Evolutionary conservation across 2,329 filamentous ascomycete genomes (phyloP), one percentile per base, ranked within the genome.

Genomic region (Cladophialophora exuberans): DNA sequence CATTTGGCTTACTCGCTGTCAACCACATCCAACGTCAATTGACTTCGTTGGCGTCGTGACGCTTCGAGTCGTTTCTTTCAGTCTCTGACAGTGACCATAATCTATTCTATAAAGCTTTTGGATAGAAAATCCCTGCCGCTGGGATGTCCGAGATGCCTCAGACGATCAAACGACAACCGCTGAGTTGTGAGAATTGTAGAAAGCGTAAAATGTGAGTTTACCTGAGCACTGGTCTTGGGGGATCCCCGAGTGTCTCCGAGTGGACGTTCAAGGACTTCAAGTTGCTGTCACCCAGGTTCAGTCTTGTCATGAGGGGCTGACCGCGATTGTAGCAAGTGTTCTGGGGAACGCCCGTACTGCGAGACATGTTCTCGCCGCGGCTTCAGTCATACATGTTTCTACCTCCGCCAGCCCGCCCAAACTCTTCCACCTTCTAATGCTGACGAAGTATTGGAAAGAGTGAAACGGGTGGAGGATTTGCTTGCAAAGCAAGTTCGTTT

Each of bases 151-250:
- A n/a, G 54, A 26, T 49, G 52, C 49, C 54, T 17, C 50, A 54
- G 13, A 30, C 28, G n/a, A 18, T 33, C 23, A 57, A 53, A 45
- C 43, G 54, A 38, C 54, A 57, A 20, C 72, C 72, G 9, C 69
- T 74, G 35, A 73, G 69, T 50, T 74, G 72, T 36, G 71, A 74
- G 54, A 71, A 72, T 31, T 74, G 72, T 57, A 68, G 72, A 41
- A 67, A 66, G 9, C 63, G 72, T 42, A 74, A 74, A 50, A 74
- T 74, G 39, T 42, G 39, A 42, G 39, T 42, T 23, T 6, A 26
- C 9, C n/a, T n/a, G n/a, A n/a, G 9, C 39, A 20, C 13, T 20
- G 3, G 35, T 20, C 13, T 39, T 20, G 17, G 13, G 5, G 35
- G 6, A 20, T 18, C 7, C 7, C 15, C 35, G 15, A 20, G 6